Conservation (phyloP, 768 basidiomycete genomes). For the Boletus rufocinnamomeus region DNA sequence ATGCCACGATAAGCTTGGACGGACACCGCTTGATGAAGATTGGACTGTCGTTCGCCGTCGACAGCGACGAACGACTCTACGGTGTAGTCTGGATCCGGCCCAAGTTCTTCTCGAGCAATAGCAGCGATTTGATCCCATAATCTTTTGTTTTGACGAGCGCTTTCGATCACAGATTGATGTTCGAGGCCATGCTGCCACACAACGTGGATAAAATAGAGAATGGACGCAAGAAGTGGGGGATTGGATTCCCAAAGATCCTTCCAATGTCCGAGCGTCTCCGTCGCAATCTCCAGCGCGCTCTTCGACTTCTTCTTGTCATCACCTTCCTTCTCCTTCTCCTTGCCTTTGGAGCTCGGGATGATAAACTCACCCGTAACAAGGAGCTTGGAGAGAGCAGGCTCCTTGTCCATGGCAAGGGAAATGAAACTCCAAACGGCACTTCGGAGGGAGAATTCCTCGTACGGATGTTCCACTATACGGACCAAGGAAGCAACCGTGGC, state of each 20-base stretch:
- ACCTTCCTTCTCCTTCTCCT: conserved; percentile 30
- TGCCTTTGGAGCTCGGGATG: conserved; percentile 45
- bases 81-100: conserved; percentile 70
- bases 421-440: conserved; percentile 85
- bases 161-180: conserved; percentile 60
- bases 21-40: conserved; percentile 61
- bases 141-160: conserved; percentile 52
- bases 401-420: conserved; percentile 76
- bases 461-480: conserved; percentile 74
- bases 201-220: conserved; percentile 73
- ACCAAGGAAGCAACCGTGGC: conserved; percentile 66
- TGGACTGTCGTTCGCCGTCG: conserved; percentile 45
- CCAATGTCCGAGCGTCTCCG: conserved; percentile 68
- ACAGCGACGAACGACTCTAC: conserved; percentile 48
- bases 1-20: conserved; percentile 67
- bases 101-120: conserved; percentile 68
- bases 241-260: conserved; percentile 75
- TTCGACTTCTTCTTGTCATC: conserved; percentile 37
- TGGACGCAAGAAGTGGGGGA: conserved; percentile 71
- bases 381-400: conserved; percentile 80
- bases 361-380: conserved; percentile 76
- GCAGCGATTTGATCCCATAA: conserved; percentile 74
- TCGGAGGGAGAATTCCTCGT: conserved; percentile 71
- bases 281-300: conserved; percentile 70
- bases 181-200: conserved; percentile 83